phyloP scores from a whole-genome alignment of 148 eudicot species.

The Fagopyrum tataricum region DNA sequence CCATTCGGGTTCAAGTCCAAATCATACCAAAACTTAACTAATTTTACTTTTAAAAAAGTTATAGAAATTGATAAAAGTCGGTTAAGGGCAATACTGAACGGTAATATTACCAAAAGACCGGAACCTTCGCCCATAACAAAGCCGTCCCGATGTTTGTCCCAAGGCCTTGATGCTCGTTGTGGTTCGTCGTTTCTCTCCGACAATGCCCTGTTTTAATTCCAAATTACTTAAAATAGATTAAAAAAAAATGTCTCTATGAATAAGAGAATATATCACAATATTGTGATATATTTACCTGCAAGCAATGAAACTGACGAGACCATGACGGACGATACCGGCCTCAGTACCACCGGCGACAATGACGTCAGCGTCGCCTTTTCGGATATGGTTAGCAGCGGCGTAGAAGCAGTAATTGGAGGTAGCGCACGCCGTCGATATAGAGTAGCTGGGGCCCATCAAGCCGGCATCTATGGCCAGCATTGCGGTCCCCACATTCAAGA shows the following conservation, averaged over 20 bases:
- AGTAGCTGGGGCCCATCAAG: conserved; percentile 56
- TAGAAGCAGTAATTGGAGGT: conserved; percentile 57
- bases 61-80: no score
- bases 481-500: conserved; percentile 52
- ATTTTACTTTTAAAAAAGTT: no score
- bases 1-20: no score
- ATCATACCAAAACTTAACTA: no score
- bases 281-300: conserved; percentile 3
- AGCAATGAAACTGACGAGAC: conserved; percentile 21
- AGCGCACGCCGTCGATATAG: conserved; percentile 66
- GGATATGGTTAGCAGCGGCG: conserved; percentile 58
- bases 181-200: conserved; percentile 25
- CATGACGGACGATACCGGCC: conserved; percentile 17
- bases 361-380: conserved; percentile 52
- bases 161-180: conserved; percentile 25
- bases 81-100: neutral
- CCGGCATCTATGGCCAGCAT: conserved; percentile 55
- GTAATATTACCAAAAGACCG: conserved; percentile 23
- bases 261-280: no score
- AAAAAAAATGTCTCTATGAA: neutral
- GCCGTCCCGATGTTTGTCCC: conserved; percentile 30
- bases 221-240: no score
- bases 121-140: conserved; percentile 29
- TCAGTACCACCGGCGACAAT: conserved; percentile 28
- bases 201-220: conserved; percentile 7